Conservation (phyloP, 2,329 filamentous ascomycete genomes). For the Aspergillus sp. region DNA sequence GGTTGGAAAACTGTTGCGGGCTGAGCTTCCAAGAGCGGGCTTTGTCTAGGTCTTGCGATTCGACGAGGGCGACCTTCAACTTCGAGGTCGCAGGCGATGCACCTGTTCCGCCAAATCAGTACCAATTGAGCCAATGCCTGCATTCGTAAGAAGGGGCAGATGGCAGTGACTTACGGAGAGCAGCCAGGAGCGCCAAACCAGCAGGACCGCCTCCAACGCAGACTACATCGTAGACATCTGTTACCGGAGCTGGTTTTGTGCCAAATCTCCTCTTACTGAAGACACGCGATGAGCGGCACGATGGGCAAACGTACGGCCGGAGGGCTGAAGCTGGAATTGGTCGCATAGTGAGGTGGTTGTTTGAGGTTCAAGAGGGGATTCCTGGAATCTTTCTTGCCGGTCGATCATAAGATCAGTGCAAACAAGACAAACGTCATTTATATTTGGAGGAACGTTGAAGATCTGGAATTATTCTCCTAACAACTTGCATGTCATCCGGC, state of each 20-base stretch:
- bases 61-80: constrained; percentile 83
- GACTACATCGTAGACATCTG: constrained; percentile 88
- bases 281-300: constrained; percentile 32
- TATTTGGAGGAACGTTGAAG: not conserved
- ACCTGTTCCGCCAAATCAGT: constrained; percentile 50
- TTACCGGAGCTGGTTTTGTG: constrained; percentile 39
- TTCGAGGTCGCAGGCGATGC: constrained; percentile 72
- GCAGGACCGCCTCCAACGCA: constrained; percentile 88
- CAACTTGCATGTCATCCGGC: not conserved
- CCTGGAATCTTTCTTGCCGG: not conserved
- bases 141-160: not conserved
- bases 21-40: constrained; percentile 66
- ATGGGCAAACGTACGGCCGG: constrained; percentile 42
- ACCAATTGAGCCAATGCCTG: not conserved
- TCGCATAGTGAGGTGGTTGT: constrained; percentile 32
- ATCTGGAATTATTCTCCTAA: not conserved
- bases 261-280: constrained; percentile 31
- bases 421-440: constrained; percentile 17
- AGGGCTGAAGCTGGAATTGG: constrained; percentile 30
- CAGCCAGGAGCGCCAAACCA: constrained; percentile 77
- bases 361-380: not conserved
- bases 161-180: constrained; percentile 61
- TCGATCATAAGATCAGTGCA: constrained; percentile 18
- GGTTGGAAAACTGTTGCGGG: constrained; percentile 76
- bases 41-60: constrained; percentile 79